Base-by-base conservation (phyloP, 2,329 filamentous ascomycete species). In the Xylaria polymorpha region DNA sequence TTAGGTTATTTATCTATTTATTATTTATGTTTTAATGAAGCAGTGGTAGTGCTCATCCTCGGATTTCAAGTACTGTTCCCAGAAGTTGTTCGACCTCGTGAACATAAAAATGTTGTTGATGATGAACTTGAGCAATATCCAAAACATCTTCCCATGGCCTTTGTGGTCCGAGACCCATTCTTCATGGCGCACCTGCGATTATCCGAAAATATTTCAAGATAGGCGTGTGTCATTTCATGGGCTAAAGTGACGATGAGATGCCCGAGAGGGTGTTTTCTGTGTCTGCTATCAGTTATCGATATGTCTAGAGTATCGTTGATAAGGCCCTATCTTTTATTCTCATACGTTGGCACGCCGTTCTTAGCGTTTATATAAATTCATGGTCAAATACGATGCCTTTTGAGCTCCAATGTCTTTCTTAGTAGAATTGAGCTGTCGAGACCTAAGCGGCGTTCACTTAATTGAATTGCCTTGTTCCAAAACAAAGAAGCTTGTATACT, bases 161-260 rank as follows among this genome's bases (percentile, higher is more conserved):
- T 4, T 6, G 4, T 53, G 9, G 8, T 53, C 20, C 1, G 2
- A 1, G 1, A 61, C 35, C 12, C 20, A 18, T 50, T 53, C 35
- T 3, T 25, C 1, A n/a, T 61, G 20, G 14, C 5, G n/a, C 1
- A 12, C 1, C 3, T 62, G 15, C n/a, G 4, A 2, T 10, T 6
- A n/a, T 61, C 59, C 4, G 46, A 22, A 22, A 63, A 63, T 14
- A 56, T 55, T 0, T 8, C 22, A 1, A 64, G 14, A 25, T 37
- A 57, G 2, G 51, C 43, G 29, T 64, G 61, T n/a, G 25, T 29
- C 37, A 44, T 44, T 15, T 61, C 59, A 6, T 63, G 61, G 12
- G 22, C 22, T 10, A 63, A 3, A 3, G 29, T 44, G 4, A 18
- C 14, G 25, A 59, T n/a, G 41, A 59, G 41, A n/a, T 35, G 6